Conservation (phyloP, 2,329 filamentous ascomycete species). For the Cercospora zeina region DNA sequence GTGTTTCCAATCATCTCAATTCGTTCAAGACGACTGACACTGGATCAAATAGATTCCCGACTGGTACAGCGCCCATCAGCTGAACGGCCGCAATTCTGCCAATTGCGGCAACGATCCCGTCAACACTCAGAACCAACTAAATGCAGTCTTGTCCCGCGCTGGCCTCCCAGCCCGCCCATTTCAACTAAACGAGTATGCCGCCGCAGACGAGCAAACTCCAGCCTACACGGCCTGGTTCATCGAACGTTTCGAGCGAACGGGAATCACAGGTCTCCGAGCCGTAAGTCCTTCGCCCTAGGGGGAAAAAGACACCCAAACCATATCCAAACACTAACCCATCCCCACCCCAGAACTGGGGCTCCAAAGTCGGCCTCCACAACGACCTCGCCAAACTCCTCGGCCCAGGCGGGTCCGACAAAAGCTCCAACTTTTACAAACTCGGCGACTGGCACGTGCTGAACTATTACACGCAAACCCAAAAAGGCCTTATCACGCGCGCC, state of each 20-base stretch:
- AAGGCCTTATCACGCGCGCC: background rate
- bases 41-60: background rate
- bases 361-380: slow-evolving; percentile 1
- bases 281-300: background rate
- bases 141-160: background rate
- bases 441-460: slow-evolving; percentile 8
- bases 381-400: slow-evolving; percentile 7
- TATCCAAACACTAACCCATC: background rate
- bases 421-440: slow-evolving; percentile 1
- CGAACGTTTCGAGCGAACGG: background rate
- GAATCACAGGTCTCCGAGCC: slow-evolving; percentile 1
- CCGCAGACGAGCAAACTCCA: slow-evolving; percentile 1
- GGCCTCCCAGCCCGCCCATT: background rate
- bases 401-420: background rate
- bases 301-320: background rate
- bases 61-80: slow-evolving; percentile 5
- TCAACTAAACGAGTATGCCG: background rate
- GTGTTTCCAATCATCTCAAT: background rate
- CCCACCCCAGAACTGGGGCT: slow-evolving; percentile 2
- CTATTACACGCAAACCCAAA: background rate
- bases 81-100: slow-evolving; percentile 1
- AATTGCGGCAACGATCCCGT: slow-evolving; percentile 3
- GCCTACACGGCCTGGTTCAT: slow-evolving; percentile 7
- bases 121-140: slow-evolving; percentile 1
- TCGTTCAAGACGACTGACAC: background rate